Conservation (phyloP, 225 moss, liverwort and hornwort genomes). For the Bryum argenteum region DNA sequence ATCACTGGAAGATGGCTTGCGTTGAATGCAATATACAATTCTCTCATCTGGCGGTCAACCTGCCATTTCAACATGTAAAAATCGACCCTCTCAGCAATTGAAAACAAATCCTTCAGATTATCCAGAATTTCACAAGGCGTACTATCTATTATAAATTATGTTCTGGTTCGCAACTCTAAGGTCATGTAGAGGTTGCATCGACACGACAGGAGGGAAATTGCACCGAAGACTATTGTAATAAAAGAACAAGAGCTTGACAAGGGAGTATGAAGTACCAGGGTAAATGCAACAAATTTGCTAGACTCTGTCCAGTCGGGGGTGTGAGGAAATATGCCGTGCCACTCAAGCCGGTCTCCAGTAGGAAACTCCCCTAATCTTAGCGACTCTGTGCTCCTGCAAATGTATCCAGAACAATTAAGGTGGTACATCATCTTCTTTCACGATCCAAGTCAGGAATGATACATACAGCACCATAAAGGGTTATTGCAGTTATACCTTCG, state of each 20-base stretch:
- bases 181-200: background rate
- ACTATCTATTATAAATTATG: background rate
- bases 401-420: conserved; percentile 14
- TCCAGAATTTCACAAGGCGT: background rate
- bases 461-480: conserved; percentile 5
- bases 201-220: background rate
- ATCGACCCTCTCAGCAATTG: too few species aligned
- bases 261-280: conserved; percentile 51
- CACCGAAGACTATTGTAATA: background rate
- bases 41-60: conserved; percentile 66
- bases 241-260: background rate
- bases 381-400: conserved; percentile 64
- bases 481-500: conserved; percentile 55
- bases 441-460: conserved; percentile 1
- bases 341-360: conserved; percentile 76
- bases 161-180: background rate
- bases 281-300: conserved; percentile 87
- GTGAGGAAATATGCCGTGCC: conserved; percentile 75
- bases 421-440: conserved; percentile 16
- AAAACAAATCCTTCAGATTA: too few species aligned
- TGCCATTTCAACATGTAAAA: conserved; percentile 26
- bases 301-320: conserved; percentile 84
- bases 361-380: conserved; percentile 72
- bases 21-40: conserved; percentile 84
- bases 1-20: conserved; percentile 69